Conservation (phyloP, 1,139 yeast genomes). For the Williopsis jadinii region DNA sequence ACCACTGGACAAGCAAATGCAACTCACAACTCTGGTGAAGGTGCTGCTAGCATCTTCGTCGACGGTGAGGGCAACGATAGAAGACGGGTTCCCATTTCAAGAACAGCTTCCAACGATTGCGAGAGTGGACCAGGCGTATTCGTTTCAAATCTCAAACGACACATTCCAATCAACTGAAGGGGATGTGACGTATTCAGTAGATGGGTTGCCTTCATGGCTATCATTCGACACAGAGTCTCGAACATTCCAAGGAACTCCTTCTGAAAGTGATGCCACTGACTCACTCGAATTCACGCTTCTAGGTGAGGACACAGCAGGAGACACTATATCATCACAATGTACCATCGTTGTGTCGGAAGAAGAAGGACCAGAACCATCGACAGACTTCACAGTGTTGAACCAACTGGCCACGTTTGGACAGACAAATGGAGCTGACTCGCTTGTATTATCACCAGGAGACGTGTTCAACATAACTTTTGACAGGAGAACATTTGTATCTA, state of each 20-base stretch:
- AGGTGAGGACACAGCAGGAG: slow-evolving; percentile 57
- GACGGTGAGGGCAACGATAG: slow-evolving; percentile 28
- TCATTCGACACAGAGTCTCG: slow-evolving; percentile 55
- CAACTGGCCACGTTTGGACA: slow-evolving; percentile 51
- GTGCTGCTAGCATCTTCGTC: background rate
- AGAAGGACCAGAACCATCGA: slow-evolving; percentile 38
- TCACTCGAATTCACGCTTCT: slow-evolving; percentile 42
- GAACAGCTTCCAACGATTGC: slow-evolving; percentile 89
- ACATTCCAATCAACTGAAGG: slow-evolving; percentile 47
- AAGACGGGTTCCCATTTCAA: slow-evolving; percentile 71
- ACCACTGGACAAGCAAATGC: background rate
- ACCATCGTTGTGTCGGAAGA: slow-evolving; percentile 51
- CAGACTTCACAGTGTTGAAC: slow-evolving; percentile 34
- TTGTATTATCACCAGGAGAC: slow-evolving; percentile 67
- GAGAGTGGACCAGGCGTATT: slow-evolving; percentile 52
- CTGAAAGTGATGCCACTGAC: slow-evolving; percentile 36
- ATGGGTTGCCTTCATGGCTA: slow-evolving; percentile 71
- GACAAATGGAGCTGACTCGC: slow-evolving; percentile 68
- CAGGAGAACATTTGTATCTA: slow-evolving; percentile 45
- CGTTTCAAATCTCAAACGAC: slow-evolving; percentile 63
- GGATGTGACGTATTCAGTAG: slow-evolving; percentile 46
- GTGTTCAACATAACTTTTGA: slow-evolving; percentile 58
- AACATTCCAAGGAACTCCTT: slow-evolving; percentile 67
- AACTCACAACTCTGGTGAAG: background rate
- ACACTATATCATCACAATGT: slow-evolving; percentile 37